Conservation (phyloP, 495 filamentous ascomycete species). For the Tricharina praecox region DNA sequence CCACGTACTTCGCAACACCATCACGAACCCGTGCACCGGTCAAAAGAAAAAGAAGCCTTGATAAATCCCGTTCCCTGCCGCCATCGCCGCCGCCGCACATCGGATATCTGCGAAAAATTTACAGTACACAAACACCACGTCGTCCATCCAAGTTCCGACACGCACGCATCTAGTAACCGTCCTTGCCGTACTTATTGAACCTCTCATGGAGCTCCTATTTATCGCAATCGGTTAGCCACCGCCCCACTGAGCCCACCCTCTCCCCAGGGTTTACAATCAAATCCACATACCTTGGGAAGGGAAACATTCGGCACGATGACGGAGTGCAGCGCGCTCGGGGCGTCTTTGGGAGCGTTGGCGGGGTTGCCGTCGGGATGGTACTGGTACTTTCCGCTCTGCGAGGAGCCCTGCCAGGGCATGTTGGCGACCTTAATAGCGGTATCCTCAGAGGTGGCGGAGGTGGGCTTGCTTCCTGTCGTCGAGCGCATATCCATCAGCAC, state of each 20-base stretch:
- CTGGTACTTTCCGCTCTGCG: constrained; percentile 29
- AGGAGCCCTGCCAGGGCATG: constrained; percentile 75
- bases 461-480: constrained; percentile 61
- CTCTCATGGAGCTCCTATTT: constrained; percentile 69
- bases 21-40: no score
- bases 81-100: neutral
- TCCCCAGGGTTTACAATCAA: constrained; percentile 3
- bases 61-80: neutral
- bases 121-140: constrained; percentile 3
- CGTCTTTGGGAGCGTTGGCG: constrained; percentile 60
- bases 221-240: no score
- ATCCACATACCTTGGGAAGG: constrained; percentile 58
- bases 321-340: constrained; percentile 83
- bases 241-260: no score
- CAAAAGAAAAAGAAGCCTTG: neutral
- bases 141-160: neutral
- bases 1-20: no score
- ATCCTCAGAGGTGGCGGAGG: constrained; percentile 63
- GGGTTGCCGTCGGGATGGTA: constrained; percentile 86
- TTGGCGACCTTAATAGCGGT: constrained; percentile 49
- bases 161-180: constrained; percentile 28
- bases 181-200: constrained; percentile 99
- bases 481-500: neutral
- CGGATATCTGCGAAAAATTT: constrained; percentile 1
- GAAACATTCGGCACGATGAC: constrained; percentile 86